A percentile compares a stretch with the other conserved stretches of the same genome.
phyloP scores from a whole-genome alignment of 352 stramenopile genomes.

The Saprolegnia parasitica region DNA sequence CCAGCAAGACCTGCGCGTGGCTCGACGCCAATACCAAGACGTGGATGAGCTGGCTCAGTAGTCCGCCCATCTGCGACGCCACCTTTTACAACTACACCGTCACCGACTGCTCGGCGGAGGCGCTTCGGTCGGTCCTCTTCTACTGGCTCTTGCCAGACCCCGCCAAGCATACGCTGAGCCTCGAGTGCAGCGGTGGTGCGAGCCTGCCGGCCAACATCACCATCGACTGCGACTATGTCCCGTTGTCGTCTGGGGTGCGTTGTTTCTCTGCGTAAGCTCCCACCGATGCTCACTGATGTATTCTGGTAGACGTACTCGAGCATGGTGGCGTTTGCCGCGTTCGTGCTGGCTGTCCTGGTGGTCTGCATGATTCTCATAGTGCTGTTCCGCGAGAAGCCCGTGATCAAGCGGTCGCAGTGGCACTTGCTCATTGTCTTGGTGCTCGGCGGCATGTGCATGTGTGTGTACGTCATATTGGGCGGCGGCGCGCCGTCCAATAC shows the following conservation, averaged over 20 bases:
- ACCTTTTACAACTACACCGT: constrained; percentile 46
- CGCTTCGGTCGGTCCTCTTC: constrained; percentile 35
- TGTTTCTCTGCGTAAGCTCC: neutral
- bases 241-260: neutral
- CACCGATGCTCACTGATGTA: neutral
- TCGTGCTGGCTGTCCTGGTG: constrained; percentile 24
- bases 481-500: constrained; percentile 37
- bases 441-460: constrained; percentile 48
- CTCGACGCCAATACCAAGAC: constrained; percentile 29
- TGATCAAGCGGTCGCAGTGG: constrained; percentile 34
- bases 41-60: constrained; percentile 39
- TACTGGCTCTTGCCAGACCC: constrained; percentile 37
- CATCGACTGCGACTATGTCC: constrained; percentile 15
- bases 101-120: constrained; percentile 33
- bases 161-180: constrained; percentile 28
- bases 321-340: constrained; percentile 8
- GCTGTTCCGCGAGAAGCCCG: constrained; percentile 27
- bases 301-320: constrained; percentile 13
- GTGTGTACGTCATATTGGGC: constrained; percentile 37
- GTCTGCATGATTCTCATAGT: constrained; percentile 20
- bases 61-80: constrained; percentile 37
- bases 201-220: constrained; percentile 7
- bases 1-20: constrained; percentile 49
- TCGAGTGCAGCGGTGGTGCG: constrained; percentile 35
- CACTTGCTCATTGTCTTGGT: constrained; percentile 37